phyloP scores from a whole-genome alignment of 1,284 basidiomycete genomes.

The Puccinia coronata region DNA sequence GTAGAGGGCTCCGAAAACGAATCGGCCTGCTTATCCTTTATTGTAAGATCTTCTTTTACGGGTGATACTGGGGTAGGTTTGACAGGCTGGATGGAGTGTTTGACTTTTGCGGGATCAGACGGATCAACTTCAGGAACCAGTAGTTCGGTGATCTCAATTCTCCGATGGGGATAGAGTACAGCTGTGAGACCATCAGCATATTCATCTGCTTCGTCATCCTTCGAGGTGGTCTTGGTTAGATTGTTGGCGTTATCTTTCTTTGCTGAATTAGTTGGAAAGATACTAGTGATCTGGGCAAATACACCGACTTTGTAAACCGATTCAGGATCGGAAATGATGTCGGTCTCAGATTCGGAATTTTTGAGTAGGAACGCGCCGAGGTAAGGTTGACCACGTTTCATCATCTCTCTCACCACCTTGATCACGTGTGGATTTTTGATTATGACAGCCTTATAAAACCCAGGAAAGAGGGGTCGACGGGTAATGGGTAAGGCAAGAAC shows the following conservation, averaged over 20 bases:
- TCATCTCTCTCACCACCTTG: conserved; percentile 91
- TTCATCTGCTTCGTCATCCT: conserved; percentile 56
- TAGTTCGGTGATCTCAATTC: conserved; percentile 86
- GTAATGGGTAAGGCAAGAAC: conserved; percentile 94
- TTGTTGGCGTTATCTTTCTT: conserved; percentile 50
- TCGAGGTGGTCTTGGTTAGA: conserved; percentile 61
- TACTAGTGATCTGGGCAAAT: conserved; percentile 95
- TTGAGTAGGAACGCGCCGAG: conserved; percentile 96
- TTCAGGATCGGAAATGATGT: conserved; percentile 83
- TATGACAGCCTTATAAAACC: conserved; percentile 96
- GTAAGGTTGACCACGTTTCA: conserved; percentile 94
- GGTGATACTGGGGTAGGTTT: conserved; percentile 26
- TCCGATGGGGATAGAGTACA: conserved; percentile 89
- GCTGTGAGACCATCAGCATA: conserved; percentile 86
- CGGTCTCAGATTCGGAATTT: conserved; percentile 88
- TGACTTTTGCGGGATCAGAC: conserved; percentile 44
- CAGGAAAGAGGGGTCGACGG: conserved; percentile 91
- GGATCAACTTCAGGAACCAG: conserved; percentile 57
- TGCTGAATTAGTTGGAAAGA: conserved; percentile 70
- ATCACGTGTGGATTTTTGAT: conserved; percentile 87
- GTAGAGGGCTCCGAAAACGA: not conserved
- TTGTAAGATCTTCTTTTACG: not conserved
- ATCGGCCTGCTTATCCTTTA: conserved; percentile 40
- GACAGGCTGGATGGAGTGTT: conserved; percentile 50
- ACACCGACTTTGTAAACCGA: conserved; percentile 92